Base-by-base conservation (phyloP, 129 eudicot genomes). In the Centella asiatica region DNA sequence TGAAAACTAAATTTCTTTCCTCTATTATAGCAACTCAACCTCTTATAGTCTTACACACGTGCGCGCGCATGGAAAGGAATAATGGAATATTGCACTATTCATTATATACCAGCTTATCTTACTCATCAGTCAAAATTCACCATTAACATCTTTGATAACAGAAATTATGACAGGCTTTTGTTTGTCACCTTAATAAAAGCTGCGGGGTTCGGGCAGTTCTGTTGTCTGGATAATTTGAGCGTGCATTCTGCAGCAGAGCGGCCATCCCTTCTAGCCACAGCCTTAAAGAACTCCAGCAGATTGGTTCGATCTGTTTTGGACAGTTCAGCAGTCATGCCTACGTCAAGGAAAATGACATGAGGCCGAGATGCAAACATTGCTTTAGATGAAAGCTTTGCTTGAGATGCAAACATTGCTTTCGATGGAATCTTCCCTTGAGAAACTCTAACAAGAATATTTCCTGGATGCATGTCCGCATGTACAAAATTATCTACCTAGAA, bases 391-490 rank as follows among this genome's bases (percentile, higher is more conserved):
- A 60, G 67, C 63, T 49, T 60, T 80, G 51, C 75, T 69, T n/a
- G 84, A 9, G 94, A 75, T 62, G 77, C 80, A 69, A 87, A 87
- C 62, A 84, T 69, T 65, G 76, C 76, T 15, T 80, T 84, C 22
- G 60, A 74, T 17, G 83, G 49, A n/a, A 60, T 65, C 63, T 49
- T 60, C 78, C 75, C 67, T 20, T 66, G 70, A 10, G 78, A 65
- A 60, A 73, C 68, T 69, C 95, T 80, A 47, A 92, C 98, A 66
- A 92, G 95, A 71, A 92, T 92, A 66, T 92, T 92, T 58, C 98
- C 98, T 5, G 98, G 98, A 83, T 92, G 98, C 95, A 92, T 92
- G 80, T 92, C 95, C 53, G 98, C 95, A 72, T 92, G 95, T 65
- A 92, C 63, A 72, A 92, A 92, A 78, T 92, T 92, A 80, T 92